Percentiles rank a stretch among this genome's conserved stretches.
Evolutionary conservation across 2,329 filamentous ascomycete species (phyloP).

Genomic region (Pestalotiopsis sp.): DNA sequence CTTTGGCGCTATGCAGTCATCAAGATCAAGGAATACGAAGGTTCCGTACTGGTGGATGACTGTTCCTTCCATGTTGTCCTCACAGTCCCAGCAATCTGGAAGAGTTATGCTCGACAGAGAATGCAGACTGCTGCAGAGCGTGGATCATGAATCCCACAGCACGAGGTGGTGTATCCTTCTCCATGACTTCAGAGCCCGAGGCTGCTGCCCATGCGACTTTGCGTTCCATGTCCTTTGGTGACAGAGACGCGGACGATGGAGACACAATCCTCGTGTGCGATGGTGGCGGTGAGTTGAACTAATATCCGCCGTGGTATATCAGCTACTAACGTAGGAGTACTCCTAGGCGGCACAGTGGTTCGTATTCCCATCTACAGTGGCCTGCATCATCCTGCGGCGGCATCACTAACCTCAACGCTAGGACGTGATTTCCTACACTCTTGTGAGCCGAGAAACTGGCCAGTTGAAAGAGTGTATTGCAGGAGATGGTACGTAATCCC

Average conservation of each 20-base stretch:
- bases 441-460: background rate
- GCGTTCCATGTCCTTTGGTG: background rate
- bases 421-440: constrained; percentile 4
- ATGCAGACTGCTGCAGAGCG: background rate
- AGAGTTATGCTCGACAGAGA: background rate
- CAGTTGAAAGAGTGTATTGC: background rate
- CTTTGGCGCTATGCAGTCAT: background rate
- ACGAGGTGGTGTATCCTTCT: background rate
- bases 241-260: background rate
- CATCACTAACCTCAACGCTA: background rate
- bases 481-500: constrained; percentile 1
- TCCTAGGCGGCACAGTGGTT: constrained; percentile 2
- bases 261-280: background rate
- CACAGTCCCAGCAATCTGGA: background rate
- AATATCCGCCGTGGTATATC: background rate
- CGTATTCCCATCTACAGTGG: background rate
- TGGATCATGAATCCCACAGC: background rate
- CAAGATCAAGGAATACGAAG: constrained; percentile 2
- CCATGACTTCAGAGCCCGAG: constrained; percentile 1
- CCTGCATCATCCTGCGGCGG: background rate
- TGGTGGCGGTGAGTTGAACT: background rate
- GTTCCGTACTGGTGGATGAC: background rate
- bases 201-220: background rate
- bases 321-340: background rate
- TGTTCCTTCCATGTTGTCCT: background rate